Conservation (phyloP, 495 filamentous ascomycete genomes). For the Annulohypoxylon nitens region DNA sequence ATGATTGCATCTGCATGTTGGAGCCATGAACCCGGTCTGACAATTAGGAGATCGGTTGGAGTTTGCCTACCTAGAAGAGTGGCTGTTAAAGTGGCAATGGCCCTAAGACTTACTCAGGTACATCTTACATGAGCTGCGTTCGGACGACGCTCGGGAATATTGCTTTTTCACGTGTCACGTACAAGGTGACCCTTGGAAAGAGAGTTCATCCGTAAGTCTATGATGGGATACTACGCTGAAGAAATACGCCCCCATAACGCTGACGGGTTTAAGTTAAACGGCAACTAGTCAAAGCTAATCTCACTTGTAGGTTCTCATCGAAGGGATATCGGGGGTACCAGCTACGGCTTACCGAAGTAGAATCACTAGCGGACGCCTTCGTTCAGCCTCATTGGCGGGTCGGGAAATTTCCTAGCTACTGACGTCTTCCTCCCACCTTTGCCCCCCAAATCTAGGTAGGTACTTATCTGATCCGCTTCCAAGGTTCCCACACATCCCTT, state of each 20-base stretch:
- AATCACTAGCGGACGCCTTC: slow-evolving; percentile 25
- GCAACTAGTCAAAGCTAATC: neutral
- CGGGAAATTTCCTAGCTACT: slow-evolving; percentile 11
- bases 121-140: neutral
- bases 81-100: slow-evolving; percentile 22
- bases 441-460: neutral
- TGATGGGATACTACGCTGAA: neutral
- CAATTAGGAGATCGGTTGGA: slow-evolving; percentile 5
- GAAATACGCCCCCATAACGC: slow-evolving; percentile 27
- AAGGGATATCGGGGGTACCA: neutral
- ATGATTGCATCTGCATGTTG: slow-evolving; percentile 4
- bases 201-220: neutral
- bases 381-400: slow-evolving; percentile 40
- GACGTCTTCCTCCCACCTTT: neutral
- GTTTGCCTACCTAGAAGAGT: slow-evolving; percentile 1
- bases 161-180: neutral
- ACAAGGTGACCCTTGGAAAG: neutral
- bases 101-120: slow-evolving; percentile 3
- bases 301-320: neutral
- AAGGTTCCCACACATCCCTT: slow-evolving; percentile 13
- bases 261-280: slow-evolving; percentile 20
- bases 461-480: neutral
- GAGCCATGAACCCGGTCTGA: slow-evolving; percentile 31
- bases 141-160: neutral
- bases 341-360: neutral